phyloP scores from a whole-genome alignment of 1,284 basidiomycete genomes.

The Pseudozyma thailandica region DNA sequence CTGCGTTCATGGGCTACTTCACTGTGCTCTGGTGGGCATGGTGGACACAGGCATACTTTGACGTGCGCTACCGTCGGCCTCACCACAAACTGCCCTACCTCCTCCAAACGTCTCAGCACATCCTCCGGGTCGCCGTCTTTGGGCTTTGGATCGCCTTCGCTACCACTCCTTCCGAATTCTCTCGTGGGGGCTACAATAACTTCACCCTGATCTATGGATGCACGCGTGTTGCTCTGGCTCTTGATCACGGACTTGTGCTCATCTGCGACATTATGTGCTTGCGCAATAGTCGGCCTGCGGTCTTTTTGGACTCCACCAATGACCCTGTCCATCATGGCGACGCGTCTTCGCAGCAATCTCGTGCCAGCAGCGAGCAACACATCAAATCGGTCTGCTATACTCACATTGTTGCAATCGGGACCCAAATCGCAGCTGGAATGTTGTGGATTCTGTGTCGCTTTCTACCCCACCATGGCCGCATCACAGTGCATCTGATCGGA shows the following conservation, averaged over 20 bases:
- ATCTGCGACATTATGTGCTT: conserved; percentile 11
- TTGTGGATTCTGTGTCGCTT: conserved; percentile 44
- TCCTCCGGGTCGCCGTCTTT: conserved; percentile 33
- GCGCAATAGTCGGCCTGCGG: not conserved
- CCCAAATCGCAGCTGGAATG: conserved; percentile 23
- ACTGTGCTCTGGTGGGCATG: conserved; percentile 47
- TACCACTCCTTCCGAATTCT: conserved; percentile 48
- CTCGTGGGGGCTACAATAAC: conserved; percentile 39
- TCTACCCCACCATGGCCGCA: conserved; percentile 8
- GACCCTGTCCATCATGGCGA: not conserved
- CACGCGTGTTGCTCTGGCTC: conserved; percentile 29
- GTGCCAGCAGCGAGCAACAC: not conserved
- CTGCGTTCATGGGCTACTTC: conserved; percentile 44
- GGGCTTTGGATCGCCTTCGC: conserved; percentile 47
- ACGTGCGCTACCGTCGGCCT: conserved; percentile 39
- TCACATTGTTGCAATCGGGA: conserved; percentile 27
- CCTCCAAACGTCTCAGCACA: conserved; percentile 28
- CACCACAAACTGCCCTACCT: conserved; percentile 15
- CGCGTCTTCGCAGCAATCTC: not conserved
- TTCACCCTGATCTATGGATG: conserved; percentile 42
- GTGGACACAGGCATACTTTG: conserved; percentile 48
- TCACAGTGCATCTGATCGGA: conserved; percentile 24
- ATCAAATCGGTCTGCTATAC: not conserved
- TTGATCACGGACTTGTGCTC: conserved; percentile 21
- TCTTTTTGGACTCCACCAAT: not conserved